Evolutionary conservation across 768 basidiomycete species (phyloP).

Genomic region (Amanita inopinata): DNA sequence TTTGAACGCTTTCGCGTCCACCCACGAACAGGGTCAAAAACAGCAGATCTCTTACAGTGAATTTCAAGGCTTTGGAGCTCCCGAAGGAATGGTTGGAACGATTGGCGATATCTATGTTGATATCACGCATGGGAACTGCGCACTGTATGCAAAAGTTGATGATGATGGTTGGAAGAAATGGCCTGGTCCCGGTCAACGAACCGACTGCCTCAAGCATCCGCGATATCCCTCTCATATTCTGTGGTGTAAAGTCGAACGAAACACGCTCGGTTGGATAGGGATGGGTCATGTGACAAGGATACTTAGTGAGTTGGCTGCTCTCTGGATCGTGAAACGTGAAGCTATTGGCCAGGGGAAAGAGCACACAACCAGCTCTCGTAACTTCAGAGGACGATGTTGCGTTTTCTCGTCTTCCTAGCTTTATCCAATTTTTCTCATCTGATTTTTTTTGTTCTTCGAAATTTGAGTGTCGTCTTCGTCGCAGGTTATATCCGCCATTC

Average conservation of each 20-base stretch:
- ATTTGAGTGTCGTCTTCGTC: neutral
- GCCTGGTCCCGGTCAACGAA: slow-evolving; percentile 2
- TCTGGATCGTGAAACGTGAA: neutral
- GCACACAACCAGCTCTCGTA: neutral
- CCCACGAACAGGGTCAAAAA: no score
- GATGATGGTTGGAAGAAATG: slow-evolving; percentile 1
- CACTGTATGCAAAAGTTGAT: neutral
- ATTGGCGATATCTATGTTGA: slow-evolving; percentile 5
- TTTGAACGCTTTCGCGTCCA: no score
- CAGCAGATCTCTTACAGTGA: no score
- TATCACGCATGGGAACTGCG: neutral
- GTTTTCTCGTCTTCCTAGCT: no score
- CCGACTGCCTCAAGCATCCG: neutral
- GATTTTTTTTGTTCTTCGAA: no score
- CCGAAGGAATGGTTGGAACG: neutral
- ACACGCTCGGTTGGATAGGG: neutral
- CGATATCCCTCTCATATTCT: neutral
- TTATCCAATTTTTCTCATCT: no score
- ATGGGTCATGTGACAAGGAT: neutral
- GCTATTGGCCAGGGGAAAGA: neutral
- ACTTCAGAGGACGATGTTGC: no score
- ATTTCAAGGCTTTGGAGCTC: slow-evolving; percentile 2
- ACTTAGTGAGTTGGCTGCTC: neutral
- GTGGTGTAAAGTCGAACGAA: slow-evolving; percentile 3
- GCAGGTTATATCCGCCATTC: neutral